Evolutionary conservation across 2,329 filamentous ascomycete species (phyloP), one percentile per base, ranked within the genome.

Genomic region (Cadophora sp.): DNA sequence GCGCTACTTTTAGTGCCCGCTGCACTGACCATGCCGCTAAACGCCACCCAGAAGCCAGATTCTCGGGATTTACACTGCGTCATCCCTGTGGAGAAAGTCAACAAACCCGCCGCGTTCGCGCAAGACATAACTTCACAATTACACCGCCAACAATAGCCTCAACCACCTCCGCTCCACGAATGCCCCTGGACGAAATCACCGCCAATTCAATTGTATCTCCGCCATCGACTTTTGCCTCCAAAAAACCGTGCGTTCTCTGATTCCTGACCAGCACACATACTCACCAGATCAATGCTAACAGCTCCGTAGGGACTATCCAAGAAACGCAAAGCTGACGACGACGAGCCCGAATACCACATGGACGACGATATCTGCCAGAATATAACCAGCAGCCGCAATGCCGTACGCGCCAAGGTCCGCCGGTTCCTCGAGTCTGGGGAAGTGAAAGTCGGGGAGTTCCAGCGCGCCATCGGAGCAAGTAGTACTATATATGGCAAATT

Each of bases 371-470:
- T 53, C 50, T 61, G 59, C 33, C 64, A 62, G 30, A 56, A 24
- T 11, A 30, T 65, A 9, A 58, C 22, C 48, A 62, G 55, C 58
- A 45, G 14, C 8, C 62, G 64, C 64, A 24, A 47, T 30, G 48
- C 55, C 13, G 58, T 66, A 7, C 64, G 64, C 20, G 48, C 33
- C 60, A 81, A 80, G 61, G 83, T 84, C 65, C 76, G 76, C 33
- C 71, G 72, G 11, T 78, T 83, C 66, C 74, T 84, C 22, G 75
- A 74, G 4, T 75, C 73, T 2, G 78, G 80, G 27, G 80, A 80
- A 6, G 82, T 83, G 80, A 82, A 80, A 65, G 77, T 80, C 4
- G 78, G 75, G 22, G 77, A 82, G 45, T 83, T 84, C 69, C 79
- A 80, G 48, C 70, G 78, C 4, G 73, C 75, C 1, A 78, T 83